Evolutionary conservation across 108 stramenopile species (phyloP).

Genomic region (Asterionellopsis glacialis): DNA sequence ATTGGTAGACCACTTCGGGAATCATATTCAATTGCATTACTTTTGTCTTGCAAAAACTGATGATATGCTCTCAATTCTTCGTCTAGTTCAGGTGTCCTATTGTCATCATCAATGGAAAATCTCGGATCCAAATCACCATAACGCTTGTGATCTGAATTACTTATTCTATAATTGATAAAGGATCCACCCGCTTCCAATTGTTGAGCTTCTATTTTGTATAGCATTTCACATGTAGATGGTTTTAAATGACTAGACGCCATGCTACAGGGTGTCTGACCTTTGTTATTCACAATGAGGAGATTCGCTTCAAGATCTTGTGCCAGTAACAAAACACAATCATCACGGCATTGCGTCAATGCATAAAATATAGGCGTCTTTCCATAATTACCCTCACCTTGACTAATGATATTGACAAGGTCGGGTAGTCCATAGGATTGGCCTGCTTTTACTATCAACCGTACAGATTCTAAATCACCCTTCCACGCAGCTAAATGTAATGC

Average conservation of each 20-base stretch:
- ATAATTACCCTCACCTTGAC: slow-evolving; percentile 51
- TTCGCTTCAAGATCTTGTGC: slow-evolving; percentile 26
- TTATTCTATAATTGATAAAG: slow-evolving; percentile 37
- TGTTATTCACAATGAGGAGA: slow-evolving; percentile 81
- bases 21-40: background rate
- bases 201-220: slow-evolving; percentile 16
- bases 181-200: slow-evolving; percentile 9
- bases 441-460: slow-evolving; percentile 37
- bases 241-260: slow-evolving; percentile 48
- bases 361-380: slow-evolving; percentile 85
- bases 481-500: slow-evolving; percentile 76
- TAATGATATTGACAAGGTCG: slow-evolving; percentile 44
- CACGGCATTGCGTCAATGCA: slow-evolving; percentile 62
- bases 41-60: background rate
- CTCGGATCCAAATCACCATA: slow-evolving; percentile 60
- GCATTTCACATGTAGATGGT: slow-evolving; percentile 14
- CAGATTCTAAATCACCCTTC: slow-evolving; percentile 56
- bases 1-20: background rate
- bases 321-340: slow-evolving; percentile 49
- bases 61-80: background rate
- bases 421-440: slow-evolving; percentile 16
- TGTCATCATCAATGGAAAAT: slow-evolving; percentile 2
- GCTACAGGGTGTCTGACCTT: slow-evolving; percentile 70
- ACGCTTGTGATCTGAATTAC: slow-evolving; percentile 56
- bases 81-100: background rate